These are phyloP conservation scores for Salix dunnii DNA, from an alignment of 345 rosid species.

Conservation along the genomic window DNA sequence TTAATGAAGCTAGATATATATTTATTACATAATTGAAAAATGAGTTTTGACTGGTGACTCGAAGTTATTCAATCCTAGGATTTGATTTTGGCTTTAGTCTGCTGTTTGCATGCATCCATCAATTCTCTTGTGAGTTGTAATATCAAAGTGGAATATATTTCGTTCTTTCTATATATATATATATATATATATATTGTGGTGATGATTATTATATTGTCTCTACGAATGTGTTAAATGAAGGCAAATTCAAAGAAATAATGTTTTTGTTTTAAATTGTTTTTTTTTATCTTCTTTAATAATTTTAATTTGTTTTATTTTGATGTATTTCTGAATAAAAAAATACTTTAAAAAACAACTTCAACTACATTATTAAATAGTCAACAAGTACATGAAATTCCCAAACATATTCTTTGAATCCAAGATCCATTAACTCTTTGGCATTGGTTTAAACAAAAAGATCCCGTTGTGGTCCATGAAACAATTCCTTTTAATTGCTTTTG, in stretches of 20 bases:
- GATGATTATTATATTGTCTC: background rate
- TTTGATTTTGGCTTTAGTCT: background rate
- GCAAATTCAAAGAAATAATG: too few species aligned
- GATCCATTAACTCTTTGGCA: slow-evolving; percentile 2
- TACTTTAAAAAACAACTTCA: too few species aligned
- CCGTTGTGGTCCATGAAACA: slow-evolving; percentile 25
- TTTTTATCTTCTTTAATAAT: too few species aligned
- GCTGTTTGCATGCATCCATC: background rate
- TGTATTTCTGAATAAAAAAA: too few species aligned
- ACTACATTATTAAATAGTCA: fast-evolving
- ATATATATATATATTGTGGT: too few species aligned
- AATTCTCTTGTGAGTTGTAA: background rate
- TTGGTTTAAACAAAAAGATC: slow-evolving; percentile 24
- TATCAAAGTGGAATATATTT: background rate
- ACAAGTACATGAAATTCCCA: background rate
- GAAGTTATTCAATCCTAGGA: background rate
- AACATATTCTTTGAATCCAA: slow-evolving; percentile 14
- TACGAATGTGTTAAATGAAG: too few species aligned
- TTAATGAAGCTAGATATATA: too few species aligned
- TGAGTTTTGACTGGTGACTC: background rate
- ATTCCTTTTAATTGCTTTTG: slow-evolving; percentile 15
- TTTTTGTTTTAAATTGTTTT: too few species aligned
- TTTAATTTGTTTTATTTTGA: too few species aligned
- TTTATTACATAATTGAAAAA: too few species aligned
- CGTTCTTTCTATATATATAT: too few species aligned